Evolutionary conservation across 2,329 filamentous ascomycete genomes (phyloP), one percentile per base, ranked within the genome.

Genomic region (Colletotrichum ledebouriae): DNA sequence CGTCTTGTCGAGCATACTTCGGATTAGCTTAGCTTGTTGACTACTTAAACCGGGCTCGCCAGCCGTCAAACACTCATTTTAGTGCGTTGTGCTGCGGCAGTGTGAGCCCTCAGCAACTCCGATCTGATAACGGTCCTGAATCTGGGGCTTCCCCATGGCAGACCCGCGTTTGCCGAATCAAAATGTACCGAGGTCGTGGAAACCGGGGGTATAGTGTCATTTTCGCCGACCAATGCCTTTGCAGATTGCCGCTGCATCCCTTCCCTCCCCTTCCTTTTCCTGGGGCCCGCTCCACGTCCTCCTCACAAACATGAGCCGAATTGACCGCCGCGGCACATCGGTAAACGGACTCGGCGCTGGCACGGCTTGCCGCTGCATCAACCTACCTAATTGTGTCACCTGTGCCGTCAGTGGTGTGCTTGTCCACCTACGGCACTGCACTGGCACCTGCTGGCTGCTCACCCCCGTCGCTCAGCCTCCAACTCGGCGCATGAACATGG

Each of bases 401-500:
- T 53, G 49, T 53, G 49, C 29, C 49, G 29, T 53, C 29, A 53
- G 29, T 37, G 49, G 49, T 53, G 29, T 53, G 49, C 49, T 39
- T 39, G 37, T 15, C 37, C 37, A 50, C 47, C 20, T 20, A 50
- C 22, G 15, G 55, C 25, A 46, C 6, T 44, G 56, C 25, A 33
- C 12, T 47, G 37, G 20, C 50, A 47, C 60, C 56, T 58, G 52
- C 52, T 57, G 39, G 47, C 61, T 20, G 15, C 13, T 11, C 4
- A 33, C 33, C 12, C 29, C 61, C 55, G 53, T 49, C 61, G 17
- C 20, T 33, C 20, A 25, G 50, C 62, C 37, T 50, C 65, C 65
- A 59, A 47, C 65, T 59, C 65, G 55, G 61, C 65, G 61, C 61
- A 65, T 68, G 61, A 65, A 59, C 41, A 68, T 59, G 60, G 65